Percentiles rank a stretch among this genome's conserved stretches.
These are phyloP conservation scores for Nyssa sinensis DNA, from an alignment of 148 eudicot genomes.

Conservation along the genomic window DNA sequence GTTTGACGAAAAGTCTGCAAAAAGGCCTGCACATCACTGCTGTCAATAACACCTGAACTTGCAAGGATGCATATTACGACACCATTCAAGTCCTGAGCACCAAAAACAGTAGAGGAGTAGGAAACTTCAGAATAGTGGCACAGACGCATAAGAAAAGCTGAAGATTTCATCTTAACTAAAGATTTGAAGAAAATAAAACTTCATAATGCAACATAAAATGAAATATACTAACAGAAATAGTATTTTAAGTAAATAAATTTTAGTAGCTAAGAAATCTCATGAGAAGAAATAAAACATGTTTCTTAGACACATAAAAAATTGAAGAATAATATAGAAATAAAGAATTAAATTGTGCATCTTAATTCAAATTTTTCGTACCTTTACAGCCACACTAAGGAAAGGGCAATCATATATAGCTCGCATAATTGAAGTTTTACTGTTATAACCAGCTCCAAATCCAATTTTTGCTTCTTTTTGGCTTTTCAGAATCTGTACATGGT, in stretches of 20 bases:
- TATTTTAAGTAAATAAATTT: background rate
- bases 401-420: conserved; percentile 83
- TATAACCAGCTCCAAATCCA: conserved; percentile 76
- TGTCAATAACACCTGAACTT: conserved; percentile 52
- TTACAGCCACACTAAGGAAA: conserved; percentile 64
- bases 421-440: conserved; percentile 54
- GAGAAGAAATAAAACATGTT: background rate
- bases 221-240: background rate
- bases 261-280: background rate
- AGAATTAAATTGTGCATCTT: background rate
- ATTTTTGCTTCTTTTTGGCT: conserved; percentile 60
- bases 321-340: background rate
- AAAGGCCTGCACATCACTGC: conserved; percentile 43
- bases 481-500: conserved; percentile 55
- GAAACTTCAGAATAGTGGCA: conserved; percentile 2
- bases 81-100: conserved; percentile 58
- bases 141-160: background rate
- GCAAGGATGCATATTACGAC: conserved; percentile 60
- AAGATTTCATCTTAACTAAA: no score
- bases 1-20: conserved; percentile 50
- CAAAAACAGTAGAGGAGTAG: background rate
- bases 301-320: no score
- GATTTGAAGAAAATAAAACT: background rate
- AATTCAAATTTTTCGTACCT: conserved; percentile 38
- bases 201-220: background rate